Conservation (phyloP, 805 yeast genomes). For the Teunomyces barrocoloradensis region DNA sequence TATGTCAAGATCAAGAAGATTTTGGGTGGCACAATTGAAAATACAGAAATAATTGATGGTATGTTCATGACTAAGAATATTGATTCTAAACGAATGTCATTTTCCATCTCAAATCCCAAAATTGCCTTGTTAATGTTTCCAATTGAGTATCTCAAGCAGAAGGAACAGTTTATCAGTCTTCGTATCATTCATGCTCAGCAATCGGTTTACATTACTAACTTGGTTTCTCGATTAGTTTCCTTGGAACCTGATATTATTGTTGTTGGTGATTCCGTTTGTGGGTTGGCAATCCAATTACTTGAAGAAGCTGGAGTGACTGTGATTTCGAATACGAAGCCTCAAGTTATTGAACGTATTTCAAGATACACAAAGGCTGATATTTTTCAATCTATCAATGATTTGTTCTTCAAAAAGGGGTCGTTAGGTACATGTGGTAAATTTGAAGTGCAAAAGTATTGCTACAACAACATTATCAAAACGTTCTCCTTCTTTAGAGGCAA, state of each 20-base stretch:
- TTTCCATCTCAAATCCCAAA: conserved; percentile 60
- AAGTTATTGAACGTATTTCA: conserved; percentile 74
- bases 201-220: conserved; percentile 73
- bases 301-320: conserved; percentile 79
- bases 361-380: conserved; percentile 81
- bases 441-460: conserved; percentile 65
- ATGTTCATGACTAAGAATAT: conserved; percentile 79
- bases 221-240: conserved; percentile 74
- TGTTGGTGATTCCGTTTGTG: conserved; percentile 77
- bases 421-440: conserved; percentile 75
- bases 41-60: conserved; percentile 65
- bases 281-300: conserved; percentile 70
- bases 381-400: conserved; percentile 78
- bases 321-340: conserved; percentile 75
- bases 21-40: conserved; percentile 66
- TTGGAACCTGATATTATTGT: conserved; percentile 77
- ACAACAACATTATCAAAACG: conserved; percentile 57
- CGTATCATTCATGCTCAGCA: conserved; percentile 87
- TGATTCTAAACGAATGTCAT: conserved; percentile 78
- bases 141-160: conserved; percentile 74
- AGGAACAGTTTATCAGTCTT: conserved; percentile 76
- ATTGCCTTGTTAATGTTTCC: conserved; percentile 87
- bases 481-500: conserved; percentile 81
- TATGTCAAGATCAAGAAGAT: conserved; percentile 84
- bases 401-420: conserved; percentile 56